Percentiles rank a stretch among this genome's conserved stretches.
Conservation (phyloP, 225 moss, liverwort and hornwort species). For the Bryum argenteum region DNA sequence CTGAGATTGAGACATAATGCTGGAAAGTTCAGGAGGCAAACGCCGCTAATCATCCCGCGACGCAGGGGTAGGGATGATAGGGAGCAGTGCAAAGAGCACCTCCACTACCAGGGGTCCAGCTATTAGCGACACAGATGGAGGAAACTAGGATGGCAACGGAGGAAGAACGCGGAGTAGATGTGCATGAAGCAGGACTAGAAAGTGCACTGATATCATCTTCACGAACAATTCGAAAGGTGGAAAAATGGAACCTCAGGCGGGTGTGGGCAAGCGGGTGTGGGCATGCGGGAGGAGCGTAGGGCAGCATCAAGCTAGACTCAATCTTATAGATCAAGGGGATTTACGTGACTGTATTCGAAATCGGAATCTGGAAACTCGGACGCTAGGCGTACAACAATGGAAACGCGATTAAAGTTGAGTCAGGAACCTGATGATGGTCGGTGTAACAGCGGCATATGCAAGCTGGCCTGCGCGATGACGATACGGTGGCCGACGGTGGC, state of each 20-base stretch:
- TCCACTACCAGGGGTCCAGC: slow-evolving; percentile 20
- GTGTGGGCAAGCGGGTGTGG: too few species aligned
- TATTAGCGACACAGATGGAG: slow-evolving; percentile 15
- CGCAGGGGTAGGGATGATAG: neutral
- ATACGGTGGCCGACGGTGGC: too few species aligned
- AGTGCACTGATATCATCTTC: slow-evolving; percentile 29
- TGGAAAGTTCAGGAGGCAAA: slow-evolving; percentile 12
- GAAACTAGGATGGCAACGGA: neutral
- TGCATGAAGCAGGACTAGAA: neutral
- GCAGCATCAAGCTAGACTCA: too few species aligned
- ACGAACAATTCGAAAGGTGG: slow-evolving; percentile 8
- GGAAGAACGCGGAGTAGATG: neutral
- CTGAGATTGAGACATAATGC: slow-evolving; percentile 3
- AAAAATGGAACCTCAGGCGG: slow-evolving; percentile 6
- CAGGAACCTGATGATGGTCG: too few species aligned
- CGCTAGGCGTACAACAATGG: too few species aligned
- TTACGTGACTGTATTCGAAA: too few species aligned
- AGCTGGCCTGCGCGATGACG: too few species aligned
- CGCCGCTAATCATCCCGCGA: slow-evolving; percentile 22
- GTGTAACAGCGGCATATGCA: too few species aligned
- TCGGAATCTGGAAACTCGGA: too few species aligned
- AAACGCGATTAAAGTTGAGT: too few species aligned
- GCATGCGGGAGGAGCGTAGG: neutral
- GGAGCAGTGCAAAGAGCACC: slow-evolving; percentile 3
- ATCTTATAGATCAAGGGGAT: too few species aligned